phyloP scores from a whole-genome alignment of 1,284 basidiomycete genomes.

The Sutorius eximius region DNA sequence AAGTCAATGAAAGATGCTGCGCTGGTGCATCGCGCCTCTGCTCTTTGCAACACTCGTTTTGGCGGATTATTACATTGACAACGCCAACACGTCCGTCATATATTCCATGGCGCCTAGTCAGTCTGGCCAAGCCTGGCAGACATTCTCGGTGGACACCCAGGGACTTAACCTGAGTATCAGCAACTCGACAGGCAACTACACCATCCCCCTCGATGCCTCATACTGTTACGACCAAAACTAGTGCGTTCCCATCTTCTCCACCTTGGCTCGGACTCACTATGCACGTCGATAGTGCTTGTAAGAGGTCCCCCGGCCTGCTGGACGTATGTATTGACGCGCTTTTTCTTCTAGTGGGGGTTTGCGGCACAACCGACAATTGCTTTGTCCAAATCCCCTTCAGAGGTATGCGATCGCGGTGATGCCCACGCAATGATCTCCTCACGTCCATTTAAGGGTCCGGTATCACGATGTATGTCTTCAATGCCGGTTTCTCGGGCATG shows the following conservation, averaged over 20 bases:
- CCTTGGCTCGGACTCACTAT: conserved; percentile 1
- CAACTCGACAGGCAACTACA: conserved; percentile 26
- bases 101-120: conserved; percentile 19
- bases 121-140: conserved; percentile 15
- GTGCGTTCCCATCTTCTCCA: conserved; percentile 11
- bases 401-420: conserved; percentile 11
- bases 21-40: conserved; percentile 7
- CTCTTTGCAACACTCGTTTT: conserved; percentile 11
- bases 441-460: conserved; percentile 22
- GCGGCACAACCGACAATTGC: conserved; percentile 18
- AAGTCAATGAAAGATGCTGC: conserved; percentile 6
- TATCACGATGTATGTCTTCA: conserved; percentile 30
- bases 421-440: neutral
- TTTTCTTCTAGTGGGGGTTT: conserved; percentile 18
- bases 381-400: conserved; percentile 22
- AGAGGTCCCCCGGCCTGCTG: neutral
- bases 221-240: conserved; percentile 28
- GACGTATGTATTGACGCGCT: neutral
- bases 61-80: conserved; percentile 27
- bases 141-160: conserved; percentile 10
- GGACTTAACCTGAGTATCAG: conserved; percentile 4
- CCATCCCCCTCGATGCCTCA: conserved; percentile 17
- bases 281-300: conserved; percentile 15
- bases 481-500: conserved; percentile 22
- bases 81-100: conserved; percentile 19